phyloP scores from a whole-genome alignment of 2,329 filamentous ascomycete genomes.

The Knufia petricola region DNA sequence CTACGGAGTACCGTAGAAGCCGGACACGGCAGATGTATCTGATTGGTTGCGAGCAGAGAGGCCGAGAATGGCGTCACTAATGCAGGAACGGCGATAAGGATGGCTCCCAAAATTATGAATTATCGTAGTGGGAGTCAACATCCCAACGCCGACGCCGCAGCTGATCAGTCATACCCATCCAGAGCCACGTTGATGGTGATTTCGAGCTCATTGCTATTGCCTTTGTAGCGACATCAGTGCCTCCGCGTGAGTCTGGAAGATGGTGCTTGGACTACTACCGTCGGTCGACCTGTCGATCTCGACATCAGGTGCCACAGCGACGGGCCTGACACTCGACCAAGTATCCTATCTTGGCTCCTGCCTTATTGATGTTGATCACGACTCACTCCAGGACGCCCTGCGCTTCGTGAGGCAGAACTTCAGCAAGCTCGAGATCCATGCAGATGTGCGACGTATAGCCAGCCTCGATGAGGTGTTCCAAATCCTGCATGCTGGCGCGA shows the following conservation, averaged over 20 bases:
- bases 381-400: slow-evolving; percentile 39
- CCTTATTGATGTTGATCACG: slow-evolving; percentile 43
- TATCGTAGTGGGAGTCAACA: neutral
- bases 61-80: neutral
- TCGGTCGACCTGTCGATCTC: neutral
- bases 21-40: neutral
- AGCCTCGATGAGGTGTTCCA: slow-evolving; percentile 65
- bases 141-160: neutral
- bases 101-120: neutral
- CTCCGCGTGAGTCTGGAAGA: neutral
- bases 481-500: slow-evolving; percentile 74
- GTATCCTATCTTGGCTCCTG: slow-evolving; percentile 52
- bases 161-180: neutral
- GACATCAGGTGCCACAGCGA: slow-evolving; percentile 24
- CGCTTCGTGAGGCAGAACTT: slow-evolving; percentile 49
- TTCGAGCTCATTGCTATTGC: neutral
- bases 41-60: neutral
- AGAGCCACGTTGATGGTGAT: neutral
- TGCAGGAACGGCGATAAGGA: neutral
- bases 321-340: slow-evolving; percentile 43
- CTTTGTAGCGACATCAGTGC: neutral
- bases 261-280: neutral
- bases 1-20: neutral
- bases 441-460: slow-evolving; percentile 64
- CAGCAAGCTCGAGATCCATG: slow-evolving; percentile 52